Evolutionary conservation across 805 yeast species (phyloP), one percentile per base, ranked within the genome.

Genomic region (Candida broadrunensis): DNA sequence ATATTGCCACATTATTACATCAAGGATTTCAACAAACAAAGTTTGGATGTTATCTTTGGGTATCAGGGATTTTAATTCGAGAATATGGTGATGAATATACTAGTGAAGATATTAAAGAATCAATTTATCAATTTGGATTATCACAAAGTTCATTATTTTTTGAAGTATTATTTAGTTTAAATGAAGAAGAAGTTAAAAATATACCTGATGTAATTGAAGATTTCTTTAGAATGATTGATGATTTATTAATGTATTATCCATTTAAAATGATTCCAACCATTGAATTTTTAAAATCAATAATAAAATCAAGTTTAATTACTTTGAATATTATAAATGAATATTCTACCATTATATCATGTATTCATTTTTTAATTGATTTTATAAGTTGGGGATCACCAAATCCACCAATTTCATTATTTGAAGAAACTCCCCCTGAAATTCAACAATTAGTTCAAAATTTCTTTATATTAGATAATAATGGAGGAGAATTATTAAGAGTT

Each of bases 11-110:
- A 40, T 63, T 83, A 36, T 71, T 89, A 41, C 83, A 78, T 16
- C 72, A 73, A 29, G 93, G 95, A 1, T 90, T 88, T 64, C 73
- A 80, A 34, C 64, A 65, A 20, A 83, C 84, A 16, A 77, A 80
- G 26, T 78, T 67, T 53, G 97, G 97, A 3, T 87, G 96, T 58
- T 89, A 84, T 56, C 65, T 90, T 41, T 90, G 95, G 93, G 91
- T 87, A 12, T 83, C 95, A 2, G 97, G 97, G 7, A 73, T 85
- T 8, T 67, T 89, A 20, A 79, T 86, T 38, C 78, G 86, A 42
- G 91, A 87, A 45, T 90, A 73, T 60, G 80, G 82, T 23, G 83
- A 81, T 48, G 80, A 74, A 35, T 75, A 68, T 43, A 39, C 55
- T 25, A 61, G 65, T n/a, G 72, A 58, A 7, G 72, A 67, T 3